phyloP scores from a whole-genome alignment of 225 moss, liverwort and hornwort genomes.

The Rhytidiadelphus loreus region DNA sequence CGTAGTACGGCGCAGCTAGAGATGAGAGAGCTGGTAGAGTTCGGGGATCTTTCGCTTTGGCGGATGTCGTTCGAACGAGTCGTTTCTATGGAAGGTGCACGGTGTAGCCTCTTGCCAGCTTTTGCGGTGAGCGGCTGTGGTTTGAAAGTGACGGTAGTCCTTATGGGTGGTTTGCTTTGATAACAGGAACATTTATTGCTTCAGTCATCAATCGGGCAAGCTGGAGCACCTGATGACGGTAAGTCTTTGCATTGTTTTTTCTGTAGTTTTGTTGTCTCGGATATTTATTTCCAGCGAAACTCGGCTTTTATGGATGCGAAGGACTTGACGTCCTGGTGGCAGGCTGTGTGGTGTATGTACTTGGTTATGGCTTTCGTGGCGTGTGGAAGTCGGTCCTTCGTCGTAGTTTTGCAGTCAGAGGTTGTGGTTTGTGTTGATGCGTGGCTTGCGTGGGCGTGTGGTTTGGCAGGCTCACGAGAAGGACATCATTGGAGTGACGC shows the following conservation, averaged over 20 bases:
- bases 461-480: conserved; percentile 81
- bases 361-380: neutral
- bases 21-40: neutral
- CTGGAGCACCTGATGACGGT: conserved; percentile 98
- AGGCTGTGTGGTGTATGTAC: neutral
- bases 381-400: neutral
- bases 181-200: conserved; percentile 89
- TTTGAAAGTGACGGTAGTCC: neutral
- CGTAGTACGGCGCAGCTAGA: neutral
- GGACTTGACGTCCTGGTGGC: neutral
- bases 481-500: conserved; percentile 96
- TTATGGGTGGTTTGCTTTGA: neutral
- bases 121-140: neutral
- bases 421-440: neutral
- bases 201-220: conserved; percentile 95
- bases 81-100: neutral
- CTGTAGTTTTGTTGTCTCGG: neutral
- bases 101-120: neutral
- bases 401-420: neutral
- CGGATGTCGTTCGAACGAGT: no score
- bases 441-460: neutral
- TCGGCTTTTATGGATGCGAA: neutral
- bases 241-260: neutral
- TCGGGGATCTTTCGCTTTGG: neutral
- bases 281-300: neutral